Evolutionary conservation across 2,329 filamentous ascomycete species (phyloP), one percentile per base, ranked within the genome.

Genomic region (Neoscytalidium dimidiatum): DNA sequence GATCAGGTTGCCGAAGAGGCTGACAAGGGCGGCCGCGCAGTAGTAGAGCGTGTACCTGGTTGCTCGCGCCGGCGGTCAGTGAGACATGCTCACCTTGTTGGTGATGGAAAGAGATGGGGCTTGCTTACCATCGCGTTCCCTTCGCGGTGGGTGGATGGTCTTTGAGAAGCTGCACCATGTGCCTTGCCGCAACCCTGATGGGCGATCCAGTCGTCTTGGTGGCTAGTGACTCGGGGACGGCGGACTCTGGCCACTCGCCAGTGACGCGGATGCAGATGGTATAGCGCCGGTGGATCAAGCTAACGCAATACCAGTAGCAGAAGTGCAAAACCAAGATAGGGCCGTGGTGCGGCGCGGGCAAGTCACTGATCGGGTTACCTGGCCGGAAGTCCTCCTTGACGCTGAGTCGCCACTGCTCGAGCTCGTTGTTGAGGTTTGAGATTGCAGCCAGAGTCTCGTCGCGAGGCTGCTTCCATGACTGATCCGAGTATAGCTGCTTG

Each of bases 401-500:
- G 38, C 3, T 11, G 26, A 31, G 14, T 11, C 56, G 21, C 56
- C 56, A 60, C 1, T 21, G 26, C 11, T 60, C 56, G 28, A 60
- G 56, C 19, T 33, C 56, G 14, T 9, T 4, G 41, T 60, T 28
- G 9, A 60, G 41, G 41, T n/a, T 44, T 26, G 14, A 11, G 26
- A 60, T 28, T 9, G 56, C 9, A 19, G 8, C 26, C 7, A 60
- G 28, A 11, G 46, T 31, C 2, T 17, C 56, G n/a, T n/a, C 19
- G 17, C 38, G 41, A 17, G 56, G 28, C 4, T 14, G 56, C 1
- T 23, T 11, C 56, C 56, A 60, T 11, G 56, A 17, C 2, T 46
- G 41, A 26, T 46, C 41, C 11, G 56, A 23, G n/a, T 60, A 60
- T 17, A 60, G 56, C 41, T 35, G 41, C 23, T 48, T 60, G 56